These are phyloP conservation scores for Biscogniauxia marginata DNA, from an alignment of 2,329 filamentous ascomycete species.

Conservation along the genomic window DNA sequence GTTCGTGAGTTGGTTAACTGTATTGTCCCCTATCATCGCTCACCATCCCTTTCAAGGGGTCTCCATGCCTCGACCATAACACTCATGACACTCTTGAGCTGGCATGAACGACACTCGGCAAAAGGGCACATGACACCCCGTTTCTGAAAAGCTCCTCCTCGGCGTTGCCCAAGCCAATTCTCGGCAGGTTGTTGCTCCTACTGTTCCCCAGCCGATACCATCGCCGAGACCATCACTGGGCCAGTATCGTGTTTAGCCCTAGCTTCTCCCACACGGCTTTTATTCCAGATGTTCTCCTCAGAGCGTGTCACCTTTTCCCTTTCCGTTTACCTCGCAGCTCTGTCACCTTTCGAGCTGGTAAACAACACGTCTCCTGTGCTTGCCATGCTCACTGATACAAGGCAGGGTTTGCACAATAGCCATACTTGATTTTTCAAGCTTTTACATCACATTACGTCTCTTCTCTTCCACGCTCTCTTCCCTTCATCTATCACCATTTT, in stretches of 20 bases:
- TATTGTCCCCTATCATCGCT: background rate
- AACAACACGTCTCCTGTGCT: background rate
- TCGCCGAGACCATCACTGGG: background rate
- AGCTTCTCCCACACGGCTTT: too few species aligned
- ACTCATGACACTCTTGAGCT: too few species aligned
- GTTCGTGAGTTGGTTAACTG: background rate
- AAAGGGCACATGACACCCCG: background rate
- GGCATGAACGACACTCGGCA: background rate
- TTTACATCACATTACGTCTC: too few species aligned
- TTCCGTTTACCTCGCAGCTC: background rate
- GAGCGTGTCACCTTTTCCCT: background rate
- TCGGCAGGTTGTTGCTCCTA: background rate
- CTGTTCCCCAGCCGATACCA: background rate
- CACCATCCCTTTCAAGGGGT: background rate
- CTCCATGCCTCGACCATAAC: background rate
- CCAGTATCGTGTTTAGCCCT: background rate
- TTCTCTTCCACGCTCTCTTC: too few species aligned
- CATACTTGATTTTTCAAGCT: background rate
- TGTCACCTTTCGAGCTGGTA: background rate
- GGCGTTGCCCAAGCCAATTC: background rate
- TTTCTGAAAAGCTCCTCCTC: too few species aligned
- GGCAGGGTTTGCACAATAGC: background rate
- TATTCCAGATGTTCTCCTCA: background rate
- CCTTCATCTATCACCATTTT: too few species aligned
- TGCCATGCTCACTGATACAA: background rate